Conservation (phyloP, 2,329 filamentous ascomycete genomes). For the Pseudomassariella vexata region DNA sequence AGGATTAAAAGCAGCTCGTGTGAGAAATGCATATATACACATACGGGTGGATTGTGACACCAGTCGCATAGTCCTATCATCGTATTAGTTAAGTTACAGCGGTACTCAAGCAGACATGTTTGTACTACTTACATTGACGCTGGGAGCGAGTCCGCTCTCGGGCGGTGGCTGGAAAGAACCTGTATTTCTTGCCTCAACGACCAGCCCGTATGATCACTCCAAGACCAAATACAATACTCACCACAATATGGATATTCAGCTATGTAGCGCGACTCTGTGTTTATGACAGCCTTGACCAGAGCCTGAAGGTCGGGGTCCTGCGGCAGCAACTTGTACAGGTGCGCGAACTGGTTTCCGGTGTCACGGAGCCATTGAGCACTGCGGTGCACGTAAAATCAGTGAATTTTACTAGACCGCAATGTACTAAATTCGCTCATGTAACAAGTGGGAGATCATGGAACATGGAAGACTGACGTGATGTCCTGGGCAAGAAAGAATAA, state of each 20-base stretch:
- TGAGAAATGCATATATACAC: background rate
- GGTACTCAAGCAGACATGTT: too few relatives aligned
- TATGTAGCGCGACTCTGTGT: conserved; percentile 4
- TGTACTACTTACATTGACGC: background rate
- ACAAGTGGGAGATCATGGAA: too few relatives aligned
- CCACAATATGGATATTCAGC: conserved; percentile 4
- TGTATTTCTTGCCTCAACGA: background rate
- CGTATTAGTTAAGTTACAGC: too few relatives aligned
- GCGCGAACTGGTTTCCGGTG: conserved; percentile 5
- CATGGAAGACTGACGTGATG: too few relatives aligned
- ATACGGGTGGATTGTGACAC: conserved; percentile 1
- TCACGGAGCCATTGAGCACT: conserved; percentile 6
- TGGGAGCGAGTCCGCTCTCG: conserved; percentile 1
- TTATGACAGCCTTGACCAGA: conserved; percentile 4
- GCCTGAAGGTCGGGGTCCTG: conserved; percentile 1
- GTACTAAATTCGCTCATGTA: too few relatives aligned
- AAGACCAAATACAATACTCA: background rate
- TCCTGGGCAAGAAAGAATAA: too few relatives aligned
- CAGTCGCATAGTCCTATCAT: conserved; percentile 3
- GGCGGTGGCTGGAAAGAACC: conserved; percentile 2
- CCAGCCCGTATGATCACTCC: too few relatives aligned
- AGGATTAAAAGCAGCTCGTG: background rate
- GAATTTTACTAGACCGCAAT: too few relatives aligned
- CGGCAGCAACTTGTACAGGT: conserved; percentile 2
- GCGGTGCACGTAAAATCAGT: too few relatives aligned